These are phyloP conservation scores for Huntiella savannae DNA, from an alignment of 2,329 filamentous ascomycete genomes.

Conservation along the genomic window DNA sequence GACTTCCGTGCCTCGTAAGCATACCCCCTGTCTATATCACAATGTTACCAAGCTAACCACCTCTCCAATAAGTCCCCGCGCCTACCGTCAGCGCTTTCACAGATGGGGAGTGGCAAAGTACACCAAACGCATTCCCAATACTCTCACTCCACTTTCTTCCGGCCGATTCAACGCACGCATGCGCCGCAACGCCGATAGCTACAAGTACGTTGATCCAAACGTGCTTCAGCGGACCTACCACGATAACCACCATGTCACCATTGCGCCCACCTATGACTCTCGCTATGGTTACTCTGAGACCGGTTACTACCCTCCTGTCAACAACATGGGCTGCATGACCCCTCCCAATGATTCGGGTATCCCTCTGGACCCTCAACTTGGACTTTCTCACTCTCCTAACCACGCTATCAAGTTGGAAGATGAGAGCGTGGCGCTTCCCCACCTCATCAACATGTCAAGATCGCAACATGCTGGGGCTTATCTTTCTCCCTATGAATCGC, in stretches of 20 bases:
- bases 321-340: background rate
- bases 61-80: constrained; percentile 19
- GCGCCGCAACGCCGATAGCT: too few species aligned
- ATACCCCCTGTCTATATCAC: background rate
- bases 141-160: too few species aligned
- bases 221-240: background rate
- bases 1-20: constrained; percentile 25
- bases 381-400: too few species aligned
- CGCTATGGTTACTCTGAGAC: background rate
- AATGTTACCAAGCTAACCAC: background rate
- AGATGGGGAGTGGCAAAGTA: constrained; percentile 30
- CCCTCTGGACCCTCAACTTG: too few species aligned
- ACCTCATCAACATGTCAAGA: too few species aligned
- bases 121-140: constrained; percentile 16
- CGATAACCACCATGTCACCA: background rate
- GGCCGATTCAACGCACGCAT: background rate
- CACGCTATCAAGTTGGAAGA: too few species aligned
- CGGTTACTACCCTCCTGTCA: background rate
- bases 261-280: background rate
- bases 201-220: background rate
- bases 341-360: too few species aligned
- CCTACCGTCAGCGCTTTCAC: constrained; percentile 29
- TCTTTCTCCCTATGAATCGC: too few species aligned
- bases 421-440: too few species aligned
- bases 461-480: too few species aligned